A percentile compares a stretch with the other conserved stretches of the same genome.
phyloP scores from a whole-genome alignment of 306 rosid genomes.

The Ammopiptanthus mongolicus region DNA sequence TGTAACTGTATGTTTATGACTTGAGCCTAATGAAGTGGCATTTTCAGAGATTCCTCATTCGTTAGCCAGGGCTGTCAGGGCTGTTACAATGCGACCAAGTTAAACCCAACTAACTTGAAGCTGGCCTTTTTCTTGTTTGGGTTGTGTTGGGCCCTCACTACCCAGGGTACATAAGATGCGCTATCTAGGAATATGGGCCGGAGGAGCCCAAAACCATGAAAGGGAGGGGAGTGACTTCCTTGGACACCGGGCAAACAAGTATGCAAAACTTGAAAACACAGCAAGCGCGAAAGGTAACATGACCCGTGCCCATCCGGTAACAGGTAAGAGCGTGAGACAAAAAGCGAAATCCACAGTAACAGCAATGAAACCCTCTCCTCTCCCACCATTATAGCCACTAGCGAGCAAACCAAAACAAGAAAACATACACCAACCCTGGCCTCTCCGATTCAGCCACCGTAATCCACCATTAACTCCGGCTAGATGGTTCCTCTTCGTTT shows the following conservation, averaged over 20 bases:
- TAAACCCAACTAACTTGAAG: neutral
- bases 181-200: neutral
- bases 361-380: conserved; percentile 9
- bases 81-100: neutral
- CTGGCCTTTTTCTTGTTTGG: neutral
- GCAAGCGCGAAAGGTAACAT: neutral
- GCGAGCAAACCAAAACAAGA: conserved; percentile 11
- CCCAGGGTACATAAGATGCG: neutral
- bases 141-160: neutral
- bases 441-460: neutral
- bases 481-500: neutral
- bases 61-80: too few species aligned
- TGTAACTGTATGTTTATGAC: too few species aligned
- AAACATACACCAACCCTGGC: neutral
- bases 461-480: conserved; percentile 15
- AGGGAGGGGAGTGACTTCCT: neutral
- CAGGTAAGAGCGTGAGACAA: conserved; percentile 22
- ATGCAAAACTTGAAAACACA: conserved; percentile 6
- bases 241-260: conserved; percentile 18
- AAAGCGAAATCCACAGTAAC: conserved; percentile 17
- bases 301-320: conserved; percentile 42
- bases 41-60: too few species aligned
- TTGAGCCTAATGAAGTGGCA: too few species aligned
- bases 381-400: conserved; percentile 42
- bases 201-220: neutral